Evolutionary conservation across 1,139 yeast species (phyloP).

Genomic region (Yamadazyma kanchanaburiensis): DNA sequence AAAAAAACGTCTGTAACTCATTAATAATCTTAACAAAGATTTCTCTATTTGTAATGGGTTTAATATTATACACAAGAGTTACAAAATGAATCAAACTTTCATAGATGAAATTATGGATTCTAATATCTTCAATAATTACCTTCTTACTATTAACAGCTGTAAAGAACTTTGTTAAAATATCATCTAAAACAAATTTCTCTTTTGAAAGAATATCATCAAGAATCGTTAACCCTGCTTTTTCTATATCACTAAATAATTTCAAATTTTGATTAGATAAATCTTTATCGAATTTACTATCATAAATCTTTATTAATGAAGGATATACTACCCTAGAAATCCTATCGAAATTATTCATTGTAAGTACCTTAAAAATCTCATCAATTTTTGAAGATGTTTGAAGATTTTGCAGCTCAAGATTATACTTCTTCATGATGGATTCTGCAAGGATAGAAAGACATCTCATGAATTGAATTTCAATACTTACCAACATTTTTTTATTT

Average conservation of each 20-base stretch:
- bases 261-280: constrained; percentile 37
- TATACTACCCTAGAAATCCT: constrained; percentile 30
- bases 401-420: constrained; percentile 27
- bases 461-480: constrained; percentile 48
- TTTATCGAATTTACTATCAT: constrained; percentile 35
- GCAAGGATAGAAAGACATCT: constrained; percentile 41
- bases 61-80: constrained; percentile 36
- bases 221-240: constrained; percentile 39
- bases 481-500: constrained; percentile 38
- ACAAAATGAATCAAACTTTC: constrained; percentile 42
- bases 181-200: constrained; percentile 36
- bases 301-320: constrained; percentile 31
- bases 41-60: constrained; percentile 40
- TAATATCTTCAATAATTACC: constrained; percentile 8
- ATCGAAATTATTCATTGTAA: constrained; percentile 47
- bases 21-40: constrained; percentile 36
- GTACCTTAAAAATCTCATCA: constrained; percentile 33
- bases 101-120: constrained; percentile 40
- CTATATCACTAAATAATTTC: constrained; percentile 42
- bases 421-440: constrained; percentile 44
- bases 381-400: constrained; percentile 13
- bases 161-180: constrained; percentile 27
- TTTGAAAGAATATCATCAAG: constrained; percentile 40
- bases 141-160: constrained; percentile 12
- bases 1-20: constrained; percentile 37